Evolutionary conservation across 1,284 basidiomycete genomes (phyloP).

Genomic region (Clitocybe nebularis): DNA sequence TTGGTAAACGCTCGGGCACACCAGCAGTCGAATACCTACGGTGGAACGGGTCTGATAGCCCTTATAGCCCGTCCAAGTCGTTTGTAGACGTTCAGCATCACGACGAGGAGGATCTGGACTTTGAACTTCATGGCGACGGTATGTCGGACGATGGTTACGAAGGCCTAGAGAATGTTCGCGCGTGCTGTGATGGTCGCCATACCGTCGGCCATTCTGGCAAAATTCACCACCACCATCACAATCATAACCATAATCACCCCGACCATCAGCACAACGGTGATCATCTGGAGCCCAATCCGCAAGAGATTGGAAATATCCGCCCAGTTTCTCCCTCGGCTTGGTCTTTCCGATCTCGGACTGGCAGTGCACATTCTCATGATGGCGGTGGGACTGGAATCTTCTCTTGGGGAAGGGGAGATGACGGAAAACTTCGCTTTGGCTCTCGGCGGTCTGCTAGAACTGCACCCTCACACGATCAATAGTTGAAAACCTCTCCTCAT

Average conservation of each 20-base stretch:
- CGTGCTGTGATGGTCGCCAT: slow-evolving; percentile 93
- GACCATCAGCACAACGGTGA: slow-evolving; percentile 23
- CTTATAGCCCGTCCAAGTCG: slow-evolving; percentile 64
- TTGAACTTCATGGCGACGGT: slow-evolving; percentile 71
- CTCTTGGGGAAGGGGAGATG: slow-evolving; percentile 54
- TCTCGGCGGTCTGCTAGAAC: slow-evolving; percentile 62
- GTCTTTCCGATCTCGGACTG: slow-evolving; percentile 75
- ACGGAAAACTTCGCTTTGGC: slow-evolving; percentile 63
- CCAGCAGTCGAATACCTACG: slow-evolving; percentile 86
- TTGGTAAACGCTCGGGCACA: slow-evolving; percentile 83
- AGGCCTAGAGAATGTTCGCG: slow-evolving; percentile 91
- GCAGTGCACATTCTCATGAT: slow-evolving; percentile 60
- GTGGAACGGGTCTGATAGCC: slow-evolving; percentile 63
- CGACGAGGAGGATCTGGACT: slow-evolving; percentile 74
- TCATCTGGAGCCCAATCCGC: slow-evolving; percentile 45
- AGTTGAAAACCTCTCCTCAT: slow-evolving; percentile 11
- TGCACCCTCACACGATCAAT: slow-evolving; percentile 31
- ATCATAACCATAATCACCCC: slow-evolving; percentile 33
- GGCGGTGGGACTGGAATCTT: slow-evolving; percentile 60
- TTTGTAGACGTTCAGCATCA: slow-evolving; percentile 56
- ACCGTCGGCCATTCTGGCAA: slow-evolving; percentile 64
- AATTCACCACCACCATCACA: slow-evolving; percentile 58
- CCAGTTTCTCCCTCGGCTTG: slow-evolving; percentile 70
- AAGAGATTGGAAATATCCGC: slow-evolving; percentile 50
- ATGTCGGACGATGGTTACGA: slow-evolving; percentile 84